These are phyloP conservation scores for Spirogloea muscicola DNA, from an alignment of 139 green algal species.

Conservation along the genomic window DNA sequence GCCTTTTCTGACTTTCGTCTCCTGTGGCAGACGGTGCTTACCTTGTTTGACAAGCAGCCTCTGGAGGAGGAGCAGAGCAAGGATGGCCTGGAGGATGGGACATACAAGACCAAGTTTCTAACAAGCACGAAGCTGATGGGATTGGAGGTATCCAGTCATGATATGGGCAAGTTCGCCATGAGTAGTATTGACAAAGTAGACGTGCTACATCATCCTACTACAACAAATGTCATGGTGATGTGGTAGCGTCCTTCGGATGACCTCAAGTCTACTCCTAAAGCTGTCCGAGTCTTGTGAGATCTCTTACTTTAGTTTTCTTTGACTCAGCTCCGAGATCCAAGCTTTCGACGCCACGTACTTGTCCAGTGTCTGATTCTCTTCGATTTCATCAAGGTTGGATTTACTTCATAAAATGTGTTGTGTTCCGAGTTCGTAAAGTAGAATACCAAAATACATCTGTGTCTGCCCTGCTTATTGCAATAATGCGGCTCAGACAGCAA, in stretches of 20 bases:
- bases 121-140: conserved; percentile 10
- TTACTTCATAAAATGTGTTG: too few relatives aligned
- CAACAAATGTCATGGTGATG: too few relatives aligned
- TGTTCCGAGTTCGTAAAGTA: not conserved
- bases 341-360: conserved; percentile 12
- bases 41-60: too few relatives aligned
- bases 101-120: conserved; percentile 28
- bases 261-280: too few relatives aligned
- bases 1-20: too few relatives aligned
- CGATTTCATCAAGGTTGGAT: conserved; percentile 14
- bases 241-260: too few relatives aligned
- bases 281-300: too few relatives aligned
- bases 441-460: not conserved
- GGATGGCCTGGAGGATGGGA: not conserved
- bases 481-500: not conserved
- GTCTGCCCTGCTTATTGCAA: not conserved
- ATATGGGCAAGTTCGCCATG: too few relatives aligned
- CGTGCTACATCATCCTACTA: too few relatives aligned
- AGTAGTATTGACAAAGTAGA: too few relatives aligned
- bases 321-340: conserved; percentile 1
- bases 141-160: conserved; percentile 10
- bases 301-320: conserved; percentile 5
- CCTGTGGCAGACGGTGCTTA: too few relatives aligned
- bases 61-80: not conserved
- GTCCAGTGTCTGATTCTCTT: conserved; percentile 33